These are phyloP conservation scores for Allantophomopsis cytisporea DNA, from an alignment of 2,329 filamentous ascomycete genomes.

Conservation along the genomic window DNA sequence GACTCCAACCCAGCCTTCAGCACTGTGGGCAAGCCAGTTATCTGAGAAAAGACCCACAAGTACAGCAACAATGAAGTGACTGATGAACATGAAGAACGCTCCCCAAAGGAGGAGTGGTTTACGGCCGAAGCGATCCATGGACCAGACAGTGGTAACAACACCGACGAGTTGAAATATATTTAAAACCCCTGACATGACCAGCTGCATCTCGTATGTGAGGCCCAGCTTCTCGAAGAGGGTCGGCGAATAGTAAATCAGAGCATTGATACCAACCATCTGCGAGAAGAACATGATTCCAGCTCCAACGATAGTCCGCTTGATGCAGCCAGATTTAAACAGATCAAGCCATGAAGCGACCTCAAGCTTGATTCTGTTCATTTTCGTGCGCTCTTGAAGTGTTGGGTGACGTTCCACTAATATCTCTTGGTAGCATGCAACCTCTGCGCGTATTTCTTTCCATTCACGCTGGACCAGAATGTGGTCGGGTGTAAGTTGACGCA, in stretches of 20 bases:
- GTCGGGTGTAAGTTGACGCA: slow-evolving; percentile 31
- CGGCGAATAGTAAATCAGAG: slow-evolving; percentile 48
- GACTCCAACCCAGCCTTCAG: slow-evolving; percentile 39
- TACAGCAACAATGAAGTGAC: slow-evolving; percentile 34
- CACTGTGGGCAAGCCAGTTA: slow-evolving; percentile 33
- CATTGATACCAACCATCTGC: slow-evolving; percentile 38
- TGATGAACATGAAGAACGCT: slow-evolving; percentile 28
- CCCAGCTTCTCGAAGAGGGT: slow-evolving; percentile 40
- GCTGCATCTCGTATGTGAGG: slow-evolving; percentile 26
- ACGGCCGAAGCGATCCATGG: slow-evolving; percentile 31
- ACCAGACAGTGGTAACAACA: slow-evolving; percentile 30
- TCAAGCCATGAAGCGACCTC: slow-evolving; percentile 34
- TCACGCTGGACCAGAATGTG: slow-evolving; percentile 37
- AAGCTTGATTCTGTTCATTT: slow-evolving; percentile 24
- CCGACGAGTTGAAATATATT: slow-evolving; percentile 35
- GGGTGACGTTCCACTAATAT: slow-evolving; percentile 25
- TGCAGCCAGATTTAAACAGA: slow-evolving; percentile 33
- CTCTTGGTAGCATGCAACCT: slow-evolving; percentile 35
- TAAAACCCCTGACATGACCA: slow-evolving; percentile 37
- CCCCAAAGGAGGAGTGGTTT: slow-evolving; percentile 30
- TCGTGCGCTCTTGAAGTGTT: slow-evolving; percentile 17
- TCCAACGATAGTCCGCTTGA: slow-evolving; percentile 35
- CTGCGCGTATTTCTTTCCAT: slow-evolving; percentile 32
- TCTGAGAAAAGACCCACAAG: slow-evolving; percentile 36
- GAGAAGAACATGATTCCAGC: slow-evolving; percentile 43